Evolutionary conservation across 306 rosid genomes (phyloP), one percentile per base, ranked within the genome.

Genomic region (Medicago ruthenica): DNA sequence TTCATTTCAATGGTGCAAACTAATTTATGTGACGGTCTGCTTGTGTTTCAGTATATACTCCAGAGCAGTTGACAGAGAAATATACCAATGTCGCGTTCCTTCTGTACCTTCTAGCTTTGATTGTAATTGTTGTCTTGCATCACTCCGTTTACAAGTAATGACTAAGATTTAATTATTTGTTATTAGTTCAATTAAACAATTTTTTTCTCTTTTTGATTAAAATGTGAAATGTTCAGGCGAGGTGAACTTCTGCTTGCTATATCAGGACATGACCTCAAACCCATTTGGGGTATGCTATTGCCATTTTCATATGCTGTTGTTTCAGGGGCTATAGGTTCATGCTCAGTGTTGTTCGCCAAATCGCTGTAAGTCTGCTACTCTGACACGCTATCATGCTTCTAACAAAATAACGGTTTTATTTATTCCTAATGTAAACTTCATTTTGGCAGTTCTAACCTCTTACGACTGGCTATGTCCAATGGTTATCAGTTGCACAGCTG

Each of bases 291-390:
- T 79, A 92, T 86, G 96, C 78, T 89, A 34, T 88, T 95, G 65
- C 99, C 99, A 40, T 95, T 92, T 81, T 95, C 99, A 34, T 95
- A 90, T 80, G 99, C 99, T 72, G 77, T 92, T 83, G 99, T 95
- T 83, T 95, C 99, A 61, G 99, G 99, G 79, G 98, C 96, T 70
- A 86, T 95, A 79, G 99, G 99, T 70, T 95, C 99, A 62, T 92
- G 96, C 87, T 95, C 99, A 13, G 99, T 95, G 67, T 85, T 95
- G 87, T 95, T 95, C 79, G 99, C 99, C 55, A 95, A 95, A 87
- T 95, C 99, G 31, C 98, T 95, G 98, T 95, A 88, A 89, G 96
- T 85, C 67, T 31, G 59, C 83, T 73, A 37, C 76, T 87, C 71
- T 18, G 47, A 58, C 78, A 51, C 68, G 64, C 78, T 5, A 11